Conservation (phyloP, 768 basidiomycete species). For the Mrakia gelida region DNA sequence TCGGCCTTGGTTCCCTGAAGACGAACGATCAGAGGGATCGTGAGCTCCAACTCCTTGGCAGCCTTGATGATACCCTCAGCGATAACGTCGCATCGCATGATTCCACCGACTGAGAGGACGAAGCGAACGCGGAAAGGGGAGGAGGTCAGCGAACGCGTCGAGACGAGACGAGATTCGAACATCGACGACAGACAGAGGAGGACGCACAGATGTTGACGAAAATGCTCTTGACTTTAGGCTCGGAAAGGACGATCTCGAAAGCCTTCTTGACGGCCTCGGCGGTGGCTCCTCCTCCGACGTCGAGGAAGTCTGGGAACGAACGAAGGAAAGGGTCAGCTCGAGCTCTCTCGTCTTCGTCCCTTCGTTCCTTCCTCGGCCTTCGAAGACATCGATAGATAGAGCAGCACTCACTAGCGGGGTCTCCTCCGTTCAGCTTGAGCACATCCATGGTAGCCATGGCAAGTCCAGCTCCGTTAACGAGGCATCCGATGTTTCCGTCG, state of each 20-base stretch:
- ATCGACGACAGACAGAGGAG: neutral
- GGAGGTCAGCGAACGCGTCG: neutral
- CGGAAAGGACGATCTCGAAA: constrained; percentile 85
- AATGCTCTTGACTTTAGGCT: constrained; percentile 92
- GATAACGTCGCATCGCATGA: constrained; percentile 92
- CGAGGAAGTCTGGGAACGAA: constrained; percentile 66
- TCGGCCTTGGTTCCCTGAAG: constrained; percentile 62
- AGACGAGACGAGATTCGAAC: neutral
- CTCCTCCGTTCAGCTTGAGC: constrained; percentile 84
- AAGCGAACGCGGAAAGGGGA: neutral
- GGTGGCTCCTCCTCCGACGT: constrained; percentile 97
- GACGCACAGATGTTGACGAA: constrained; percentile 72
- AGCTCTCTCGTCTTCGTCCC: too few relatives aligned
- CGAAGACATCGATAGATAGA: neutral
- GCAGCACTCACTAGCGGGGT: constrained; percentile 62
- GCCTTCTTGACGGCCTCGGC: constrained; percentile 99
- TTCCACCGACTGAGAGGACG: constrained; percentile 54
- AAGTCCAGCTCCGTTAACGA: constrained; percentile 96
- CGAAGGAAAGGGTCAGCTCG: neutral
- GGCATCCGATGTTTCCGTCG: constrained; percentile 91
- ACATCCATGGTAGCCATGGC: constrained; percentile 99
- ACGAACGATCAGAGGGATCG: constrained; percentile 84
- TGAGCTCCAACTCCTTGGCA: constrained; percentile 79
- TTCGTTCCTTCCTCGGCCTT: too few relatives aligned
- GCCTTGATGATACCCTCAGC: constrained; percentile 88